phyloP scores from a whole-genome alignment of 2,329 filamentous ascomycete genomes.

The Cytospora leucostoma region DNA sequence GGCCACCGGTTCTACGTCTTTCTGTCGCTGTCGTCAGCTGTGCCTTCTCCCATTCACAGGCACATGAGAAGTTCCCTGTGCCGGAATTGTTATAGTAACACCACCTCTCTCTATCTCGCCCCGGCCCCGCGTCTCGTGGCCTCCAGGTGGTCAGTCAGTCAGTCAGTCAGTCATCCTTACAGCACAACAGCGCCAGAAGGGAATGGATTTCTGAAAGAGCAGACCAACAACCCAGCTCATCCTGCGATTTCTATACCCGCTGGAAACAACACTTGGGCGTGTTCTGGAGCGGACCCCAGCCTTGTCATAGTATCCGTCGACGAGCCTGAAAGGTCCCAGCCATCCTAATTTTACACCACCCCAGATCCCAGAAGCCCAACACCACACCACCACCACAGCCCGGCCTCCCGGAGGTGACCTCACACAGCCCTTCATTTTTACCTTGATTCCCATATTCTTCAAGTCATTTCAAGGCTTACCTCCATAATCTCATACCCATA shows the following conservation, averaged over 20 bases:
- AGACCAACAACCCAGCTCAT: constrained; percentile 7
- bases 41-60: not conserved
- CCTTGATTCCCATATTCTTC: constrained; percentile 8
- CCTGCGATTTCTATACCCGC: not conserved
- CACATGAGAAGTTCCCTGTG: not conserved
- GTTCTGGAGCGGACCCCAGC: not conserved
- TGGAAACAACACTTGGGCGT: not conserved
- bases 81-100: constrained; percentile 13
- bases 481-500: constrained; percentile 14
- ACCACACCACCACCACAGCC: constrained; percentile 4
- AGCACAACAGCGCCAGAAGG: not conserved
- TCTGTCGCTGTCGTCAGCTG: constrained; percentile 25
- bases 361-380: constrained; percentile 6
- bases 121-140: constrained; percentile 10
- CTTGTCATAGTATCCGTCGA: constrained; percentile 11
- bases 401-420: constrained; percentile 16
- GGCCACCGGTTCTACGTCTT: constrained; percentile 23
- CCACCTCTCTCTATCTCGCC: constrained; percentile 1
- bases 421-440: constrained; percentile 8
- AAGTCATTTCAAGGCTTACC: constrained; percentile 4
- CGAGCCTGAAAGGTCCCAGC: constrained; percentile 17
- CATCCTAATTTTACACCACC: constrained; percentile 26
- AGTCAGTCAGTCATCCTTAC: constrained; percentile 13
- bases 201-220: not conserved
- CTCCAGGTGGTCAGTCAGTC: constrained; percentile 10